Evolutionary conservation across 108 stramenopile genomes (phyloP), one percentile per base, ranked within the genome.

Genomic region (Nannochloropsis salina): DNA sequence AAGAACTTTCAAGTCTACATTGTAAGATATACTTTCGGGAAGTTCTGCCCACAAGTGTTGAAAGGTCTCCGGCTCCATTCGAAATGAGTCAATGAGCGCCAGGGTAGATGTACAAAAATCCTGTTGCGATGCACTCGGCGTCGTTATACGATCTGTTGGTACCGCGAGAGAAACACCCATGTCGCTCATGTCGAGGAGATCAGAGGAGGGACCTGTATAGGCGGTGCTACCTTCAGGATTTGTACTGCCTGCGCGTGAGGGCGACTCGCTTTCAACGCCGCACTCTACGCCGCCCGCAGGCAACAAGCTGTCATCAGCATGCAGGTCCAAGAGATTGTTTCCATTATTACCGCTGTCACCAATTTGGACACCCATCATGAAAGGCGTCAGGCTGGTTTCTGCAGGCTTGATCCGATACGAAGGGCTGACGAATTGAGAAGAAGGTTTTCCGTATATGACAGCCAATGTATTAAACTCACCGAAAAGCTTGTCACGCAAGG

Each of bases 381-480:
- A 74, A 15, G 61, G 61, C 20, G 61, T 74, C 20, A 74, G 61
- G 61, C 20, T n/a, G 61, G 61, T 74, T 74, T 74, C 61, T 15
- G 61, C 61, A n/a, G 61, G 61, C 61, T 74, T 74, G 2, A 15
- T n/a, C n/a, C n/a, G 61, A n/a, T 74, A 74, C 61, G 20, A 6
- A n/a, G 61, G 61, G 61, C 61, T 74, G 8, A 74, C 61, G n/a
- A 74, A 74, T n/a, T 74, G 61, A 15, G 61, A 15, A 15, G 61
- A 74, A 61, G 93, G 93, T 84, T 94, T 94, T 22, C 95, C 95
- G 90, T 96, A 99, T 20, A 96, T 91, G n/a, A 96, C 95, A 45
- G 95, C 92, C 84, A 99, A 91, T 9, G 97, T 95, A 90, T 99
- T 96, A 92, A 98, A 99, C 82, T 92, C 92, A 87, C 95, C 94